Conservation (phyloP, 768 basidiomycete species). For the Dacryopinax primogenitus region DNA sequence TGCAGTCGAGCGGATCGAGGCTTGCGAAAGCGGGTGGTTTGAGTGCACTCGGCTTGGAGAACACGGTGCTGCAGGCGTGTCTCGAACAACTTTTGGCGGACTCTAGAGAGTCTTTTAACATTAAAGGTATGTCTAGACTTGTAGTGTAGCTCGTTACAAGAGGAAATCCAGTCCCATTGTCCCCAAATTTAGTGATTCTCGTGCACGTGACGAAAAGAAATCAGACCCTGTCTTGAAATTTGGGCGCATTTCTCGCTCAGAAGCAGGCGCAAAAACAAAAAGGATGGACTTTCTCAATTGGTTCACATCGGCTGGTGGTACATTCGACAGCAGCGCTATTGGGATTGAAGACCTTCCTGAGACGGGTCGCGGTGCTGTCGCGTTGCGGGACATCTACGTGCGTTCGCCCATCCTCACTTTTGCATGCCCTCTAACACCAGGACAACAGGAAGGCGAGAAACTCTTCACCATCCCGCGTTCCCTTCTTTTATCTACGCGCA, state of each 20-base stretch:
- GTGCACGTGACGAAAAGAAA: slow-evolving; percentile 3
- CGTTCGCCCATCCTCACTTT: slow-evolving; percentile 17
- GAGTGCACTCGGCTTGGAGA: slow-evolving; percentile 4
- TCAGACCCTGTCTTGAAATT: neutral
- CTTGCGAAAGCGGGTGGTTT: slow-evolving; percentile 9
- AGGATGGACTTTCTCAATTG: slow-evolving; percentile 18
- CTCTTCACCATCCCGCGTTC: slow-evolving; percentile 73
- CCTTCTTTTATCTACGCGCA: slow-evolving; percentile 65
- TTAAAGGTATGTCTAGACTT: neutral
- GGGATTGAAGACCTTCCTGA: slow-evolving; percentile 23
- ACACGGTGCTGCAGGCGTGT: slow-evolving; percentile 8
- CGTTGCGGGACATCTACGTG: slow-evolving; percentile 61
- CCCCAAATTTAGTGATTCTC: neutral
- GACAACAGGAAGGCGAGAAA: slow-evolving; percentile 49
- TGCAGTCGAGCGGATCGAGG: slow-evolving; percentile 1
- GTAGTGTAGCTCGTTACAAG: too few relatives aligned
- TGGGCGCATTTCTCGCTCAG: neutral
- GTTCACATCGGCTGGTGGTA: slow-evolving; percentile 19
- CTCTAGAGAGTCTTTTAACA: neutral
- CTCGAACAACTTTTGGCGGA: slow-evolving; percentile 15
- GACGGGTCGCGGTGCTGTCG: slow-evolving; percentile 59
- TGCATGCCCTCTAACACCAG: neutral
- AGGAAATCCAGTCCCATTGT: too few relatives aligned
- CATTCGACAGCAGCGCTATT: slow-evolving; percentile 17
- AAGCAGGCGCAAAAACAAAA: neutral